These are phyloP conservation scores for Saccharomycopsis oosterbeekiorum DNA, from an alignment of 805 yeast genomes.

Conservation along the genomic window DNA sequence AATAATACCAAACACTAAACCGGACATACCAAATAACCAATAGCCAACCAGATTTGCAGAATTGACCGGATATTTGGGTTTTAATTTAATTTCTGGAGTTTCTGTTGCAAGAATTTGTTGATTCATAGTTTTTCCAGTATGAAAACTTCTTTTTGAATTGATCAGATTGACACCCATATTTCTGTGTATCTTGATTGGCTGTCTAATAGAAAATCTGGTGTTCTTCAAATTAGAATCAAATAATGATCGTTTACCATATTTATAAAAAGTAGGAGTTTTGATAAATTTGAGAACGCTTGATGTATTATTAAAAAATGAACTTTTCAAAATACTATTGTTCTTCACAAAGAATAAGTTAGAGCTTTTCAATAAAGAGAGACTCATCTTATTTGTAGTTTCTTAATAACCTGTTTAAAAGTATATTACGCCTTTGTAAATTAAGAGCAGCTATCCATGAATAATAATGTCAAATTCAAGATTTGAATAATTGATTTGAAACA, in stretches of 20 bases:
- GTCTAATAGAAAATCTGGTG: neutral
- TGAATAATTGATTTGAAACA: too few species aligned
- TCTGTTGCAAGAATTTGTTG: conserved; percentile 50
- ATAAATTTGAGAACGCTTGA: neutral
- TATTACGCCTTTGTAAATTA: too few species aligned
- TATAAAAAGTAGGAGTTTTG: neutral
- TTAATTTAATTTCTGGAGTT: conserved; percentile 36
- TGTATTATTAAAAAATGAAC: neutral
- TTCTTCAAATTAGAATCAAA: neutral
- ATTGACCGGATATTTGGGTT: conserved; percentile 22
- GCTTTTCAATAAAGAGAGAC: neutral
- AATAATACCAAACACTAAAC: conserved; percentile 88
- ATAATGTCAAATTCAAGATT: too few species aligned
- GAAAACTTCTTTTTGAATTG: neutral
- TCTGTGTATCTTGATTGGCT: neutral
- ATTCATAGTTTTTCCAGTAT: conserved; percentile 34
- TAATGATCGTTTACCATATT: neutral
- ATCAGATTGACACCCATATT: neutral
- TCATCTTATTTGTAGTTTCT: neutral
- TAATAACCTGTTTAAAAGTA: too few species aligned
- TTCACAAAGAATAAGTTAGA: neutral
- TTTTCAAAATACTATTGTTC: neutral
- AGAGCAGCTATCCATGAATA: too few species aligned
- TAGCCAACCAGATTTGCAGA: conserved; percentile 63
- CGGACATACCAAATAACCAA: conserved; percentile 82